Base-by-base conservation (phyloP, 805 yeast species). In the Pichia thaimueangensis region DNA sequence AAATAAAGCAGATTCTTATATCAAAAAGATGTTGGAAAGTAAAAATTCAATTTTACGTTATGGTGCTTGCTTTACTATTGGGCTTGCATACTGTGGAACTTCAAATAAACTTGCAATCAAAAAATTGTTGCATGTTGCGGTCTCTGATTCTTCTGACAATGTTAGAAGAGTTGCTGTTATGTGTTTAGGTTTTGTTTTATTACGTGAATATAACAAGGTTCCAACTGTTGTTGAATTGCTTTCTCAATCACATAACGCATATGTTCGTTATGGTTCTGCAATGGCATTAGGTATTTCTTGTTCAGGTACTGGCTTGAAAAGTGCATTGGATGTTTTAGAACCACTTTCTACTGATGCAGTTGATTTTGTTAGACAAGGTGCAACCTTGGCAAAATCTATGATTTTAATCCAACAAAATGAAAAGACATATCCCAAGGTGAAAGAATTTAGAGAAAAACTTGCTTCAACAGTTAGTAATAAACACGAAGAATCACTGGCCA, bases 361-460 rank as follows among this genome's bases (percentile, higher is more conserved):
- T 34, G 98, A 93, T 64, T 93, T 91, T 67, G 98, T 93, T 33
- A 85, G 97, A 61, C 98, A 93, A 67, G 97, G 97, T 54, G 96
- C 98, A 2, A 76, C 88, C 64, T 82, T 89, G 63, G 94, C 97
- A 3, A 69, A 86, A 48, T 76, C 97, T 6, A 83, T 93, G 96
- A 78, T 93, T 43, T 73, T 89, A 58, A 82, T 93, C 45, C 85
- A 81, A 63, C 91, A 85, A 56, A 93, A 86, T 59, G 96, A 89
- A 53, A 80, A 80, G 52, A 69, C 85, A 5, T 75, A 74, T 63
- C 88, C 96, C 30, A 83, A 84, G 58, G 93, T 91, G 28, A 79
- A 78, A 50, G 78, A 80, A 30, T 73, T 87, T 52, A 85, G 82
- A 57, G 84, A 85, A 56, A 73, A 74, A 37, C 78, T 83, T 50